Conservation (phyloP, 1,139 yeast genomes). For the Kodamaea fungicola region DNA sequence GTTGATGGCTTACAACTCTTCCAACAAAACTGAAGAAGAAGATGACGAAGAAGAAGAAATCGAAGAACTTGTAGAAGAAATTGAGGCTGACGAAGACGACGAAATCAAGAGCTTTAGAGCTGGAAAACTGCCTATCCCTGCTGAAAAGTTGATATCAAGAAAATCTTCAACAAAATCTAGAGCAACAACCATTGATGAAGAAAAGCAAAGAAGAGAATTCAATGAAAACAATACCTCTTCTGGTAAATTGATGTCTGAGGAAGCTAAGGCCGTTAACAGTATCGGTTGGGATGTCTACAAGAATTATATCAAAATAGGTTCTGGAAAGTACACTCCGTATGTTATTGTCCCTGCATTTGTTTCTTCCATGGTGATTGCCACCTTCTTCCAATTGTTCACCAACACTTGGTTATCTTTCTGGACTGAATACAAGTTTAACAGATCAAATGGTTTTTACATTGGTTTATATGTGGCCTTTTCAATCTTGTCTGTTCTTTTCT, state of each 20-base stretch:
- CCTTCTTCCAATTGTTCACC: conserved; percentile 35
- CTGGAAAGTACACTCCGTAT: conserved; percentile 18
- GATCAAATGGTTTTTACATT: conserved; percentile 35
- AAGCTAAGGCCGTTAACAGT: conserved; percentile 18
- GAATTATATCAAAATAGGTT: conserved; percentile 15
- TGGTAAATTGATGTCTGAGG: conserved; percentile 24
- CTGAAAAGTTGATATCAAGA: conserved; percentile 33
- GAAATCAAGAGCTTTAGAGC: conserved; percentile 15
- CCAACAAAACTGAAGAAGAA: conserved; percentile 8
- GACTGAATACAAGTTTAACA: conserved; percentile 29
- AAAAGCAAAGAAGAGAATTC: conserved; percentile 18
- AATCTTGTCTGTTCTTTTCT: conserved; percentile 8
- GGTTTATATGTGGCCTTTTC: conserved; percentile 21
- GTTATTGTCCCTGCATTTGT: conserved; percentile 12
- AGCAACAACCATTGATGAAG: conserved; percentile 15
- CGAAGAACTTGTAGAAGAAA: conserved; percentile 11
- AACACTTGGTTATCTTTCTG: conserved; percentile 42
- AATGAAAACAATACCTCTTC: conserved; percentile 19
- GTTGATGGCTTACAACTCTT: conserved; percentile 28
- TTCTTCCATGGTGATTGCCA: conserved; percentile 14
- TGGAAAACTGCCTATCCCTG: conserved; percentile 7
- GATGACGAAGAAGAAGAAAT: conserved; percentile 15
- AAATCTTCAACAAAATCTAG: conserved; percentile 2
- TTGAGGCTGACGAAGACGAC: conserved; percentile 15
- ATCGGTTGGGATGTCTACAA: conserved; percentile 14